These are phyloP conservation scores for Zarea fungicola DNA, from an alignment of 2,329 filamentous ascomycete species.

Conservation along the genomic window DNA sequence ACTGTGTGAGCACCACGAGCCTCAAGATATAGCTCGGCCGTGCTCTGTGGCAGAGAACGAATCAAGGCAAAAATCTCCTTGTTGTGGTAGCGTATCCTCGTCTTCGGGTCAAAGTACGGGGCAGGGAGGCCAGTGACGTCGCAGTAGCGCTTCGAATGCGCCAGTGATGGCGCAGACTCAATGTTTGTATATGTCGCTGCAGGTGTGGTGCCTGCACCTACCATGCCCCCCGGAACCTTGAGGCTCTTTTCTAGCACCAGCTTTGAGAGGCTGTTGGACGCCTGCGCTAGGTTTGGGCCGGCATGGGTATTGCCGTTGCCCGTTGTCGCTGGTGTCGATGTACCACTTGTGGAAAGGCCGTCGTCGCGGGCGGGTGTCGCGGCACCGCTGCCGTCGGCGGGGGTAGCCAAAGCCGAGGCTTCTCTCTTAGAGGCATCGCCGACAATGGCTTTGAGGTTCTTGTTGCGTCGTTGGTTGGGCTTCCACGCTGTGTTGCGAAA, in stretches of 20 bases:
- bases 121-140: slow-evolving; percentile 92
- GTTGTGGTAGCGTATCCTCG: slow-evolving; percentile 85
- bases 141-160: slow-evolving; percentile 84
- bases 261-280: slow-evolving; percentile 78
- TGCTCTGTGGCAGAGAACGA: slow-evolving; percentile 71
- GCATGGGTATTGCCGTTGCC: slow-evolving; percentile 50
- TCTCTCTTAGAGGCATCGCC: slow-evolving; percentile 84
- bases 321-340: slow-evolving; percentile 53
- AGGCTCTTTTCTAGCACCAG: slow-evolving; percentile 82
- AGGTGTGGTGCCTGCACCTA: slow-evolving; percentile 43
- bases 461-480: slow-evolving; percentile 92
- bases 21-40: slow-evolving; percentile 83
- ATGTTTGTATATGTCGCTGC: slow-evolving; percentile 92
- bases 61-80: slow-evolving; percentile 86
- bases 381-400: slow-evolving; percentile 69
- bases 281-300: slow-evolving; percentile 75
- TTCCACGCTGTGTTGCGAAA: slow-evolving; percentile 92
- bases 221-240: slow-evolving; percentile 28
- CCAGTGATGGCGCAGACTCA: slow-evolving; percentile 84
- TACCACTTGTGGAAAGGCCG: slow-evolving; percentile 52
- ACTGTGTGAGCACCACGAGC: slow-evolving; percentile 89
- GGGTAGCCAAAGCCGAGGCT: slow-evolving; percentile 76
- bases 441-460: slow-evolving; percentile 95
- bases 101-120: slow-evolving; percentile 92
- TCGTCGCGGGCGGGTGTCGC: slow-evolving; percentile 57